A percentile compares a stretch with the other conserved stretches of the same genome.
Evolutionary conservation across 164 flowering plant species (phyloP).

Genomic region (Umbilicus rupestris): DNA sequence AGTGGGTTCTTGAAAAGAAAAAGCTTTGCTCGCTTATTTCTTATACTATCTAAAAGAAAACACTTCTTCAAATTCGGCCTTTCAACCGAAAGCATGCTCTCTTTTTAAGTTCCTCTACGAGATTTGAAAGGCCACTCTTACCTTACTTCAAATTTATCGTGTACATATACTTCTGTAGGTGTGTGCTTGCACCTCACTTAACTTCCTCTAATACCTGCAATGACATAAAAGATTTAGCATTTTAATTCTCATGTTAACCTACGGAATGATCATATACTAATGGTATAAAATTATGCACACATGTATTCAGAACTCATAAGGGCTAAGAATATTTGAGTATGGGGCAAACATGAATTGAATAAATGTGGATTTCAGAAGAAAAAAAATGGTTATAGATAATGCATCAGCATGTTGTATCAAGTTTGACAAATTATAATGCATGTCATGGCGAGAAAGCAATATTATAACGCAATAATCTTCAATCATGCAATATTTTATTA

Average conservation of each 20-base stretch:
- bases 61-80: neutral
- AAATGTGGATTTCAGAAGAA: neutral
- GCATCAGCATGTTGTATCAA: neutral
- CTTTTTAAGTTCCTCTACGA: conserved; percentile 5
- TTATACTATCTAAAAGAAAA: neutral
- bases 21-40: neutral
- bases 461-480: neutral
- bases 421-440: neutral
- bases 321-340: neutral
- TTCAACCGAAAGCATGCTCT: conserved; percentile 1
- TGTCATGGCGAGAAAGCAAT: neutral
- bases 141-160: neutral
- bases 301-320: neutral
- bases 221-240: neutral
- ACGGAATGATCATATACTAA: neutral
- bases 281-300: neutral
- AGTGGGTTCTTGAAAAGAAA: neutral
- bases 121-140: neutral
- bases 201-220: neutral
- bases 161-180: neutral
- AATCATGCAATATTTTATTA: neutral
- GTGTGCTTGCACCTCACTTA: neutral
- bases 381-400: neutral
- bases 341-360: neutral
- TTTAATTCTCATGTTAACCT: neutral